Conservation (phyloP, 352 stramenopile species). For the Globisporangium sylvaticum region DNA sequence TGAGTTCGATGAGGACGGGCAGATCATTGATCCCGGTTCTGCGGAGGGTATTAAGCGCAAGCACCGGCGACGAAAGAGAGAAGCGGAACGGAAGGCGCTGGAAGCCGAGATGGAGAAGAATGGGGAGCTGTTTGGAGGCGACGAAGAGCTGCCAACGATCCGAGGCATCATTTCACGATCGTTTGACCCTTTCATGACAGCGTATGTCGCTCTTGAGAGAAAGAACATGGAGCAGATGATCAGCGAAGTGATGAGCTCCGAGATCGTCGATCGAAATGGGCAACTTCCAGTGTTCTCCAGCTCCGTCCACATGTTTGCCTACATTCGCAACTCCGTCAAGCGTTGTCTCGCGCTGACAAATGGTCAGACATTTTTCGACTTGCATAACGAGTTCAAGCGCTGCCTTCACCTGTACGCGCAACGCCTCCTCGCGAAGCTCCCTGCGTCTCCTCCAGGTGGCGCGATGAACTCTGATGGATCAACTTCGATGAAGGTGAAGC, state of each 20-base stretch:
- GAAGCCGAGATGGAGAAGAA: constrained; percentile 65
- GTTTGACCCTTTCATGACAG: constrained; percentile 98
- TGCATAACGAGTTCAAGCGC: constrained; percentile 93
- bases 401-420: constrained; percentile 77
- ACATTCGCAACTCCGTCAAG: constrained; percentile 98
- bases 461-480: constrained; percentile 9
- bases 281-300: constrained; percentile 95
- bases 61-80: constrained; percentile 70
- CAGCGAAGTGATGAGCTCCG: constrained; percentile 84
- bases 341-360: constrained; percentile 96
- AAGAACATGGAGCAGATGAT: constrained; percentile 95
- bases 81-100: constrained; percentile 59
- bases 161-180: constrained; percentile 85
- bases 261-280: constrained; percentile 93
- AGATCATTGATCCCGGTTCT: constrained; percentile 68
- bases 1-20: constrained; percentile 67
- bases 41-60: constrained; percentile 74
- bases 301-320: constrained; percentile 97
- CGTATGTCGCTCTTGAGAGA: constrained; percentile 95
- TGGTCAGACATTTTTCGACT: constrained; percentile 96
- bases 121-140: constrained; percentile 32
- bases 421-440: constrained; percentile 70
- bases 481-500: constrained; percentile 34
- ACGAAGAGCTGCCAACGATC: constrained; percentile 64
- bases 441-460: constrained; percentile 21